Evolutionary conservation across 495 filamentous ascomycete species (phyloP), one percentile per base, ranked within the genome.

Genomic region (Penicillium taxi): DNA sequence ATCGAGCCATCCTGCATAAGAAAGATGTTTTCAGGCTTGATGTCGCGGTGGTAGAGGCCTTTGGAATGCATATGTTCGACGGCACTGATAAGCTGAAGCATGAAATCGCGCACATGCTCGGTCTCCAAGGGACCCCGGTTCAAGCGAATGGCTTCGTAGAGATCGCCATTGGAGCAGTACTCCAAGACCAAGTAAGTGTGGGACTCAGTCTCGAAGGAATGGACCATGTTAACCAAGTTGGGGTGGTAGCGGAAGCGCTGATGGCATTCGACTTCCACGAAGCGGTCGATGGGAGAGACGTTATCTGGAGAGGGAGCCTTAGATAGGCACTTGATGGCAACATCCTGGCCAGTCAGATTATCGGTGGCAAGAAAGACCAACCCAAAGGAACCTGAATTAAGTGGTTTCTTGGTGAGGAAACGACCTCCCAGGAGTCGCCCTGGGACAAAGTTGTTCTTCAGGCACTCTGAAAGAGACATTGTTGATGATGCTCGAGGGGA

Each of bases 11-110:
- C 74, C 41, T 87, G 73, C 45, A 76, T 83, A 43, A 98, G 71
- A 64, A 98, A 96, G 62, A 98, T 94, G 66, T 98, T 98, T 73
- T 98, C 91, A 6, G 91, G 91, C 69, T 98, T 98, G 75, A 98
- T 96, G 61, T 98, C 91, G 40, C 91, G 87, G 58, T 98, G 91
- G 61, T 89, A 96, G 49, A 96, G 72, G 42, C 86, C 87, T 54
- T 88, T 87, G 44, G 73, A 66, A 55, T 98, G 91, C 71, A 95
- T 86, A 61, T 84, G 86, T 32, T 86, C 80, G 35, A 98, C 81
- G 26, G 93, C 87, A 54, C 82, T 80, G 34, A 98, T 71, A 14
- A 98, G 77, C 62, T 98, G 80, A 30, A 95, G 68, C 93, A 98
- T 96, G 72, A 96, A 93, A 24, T 84, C 84, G 32, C 90, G 83